These are phyloP conservation scores for Neofusicoccum sp. DNA, from an alignment of 2,329 filamentous ascomycete species.

Conservation along the genomic window DNA sequence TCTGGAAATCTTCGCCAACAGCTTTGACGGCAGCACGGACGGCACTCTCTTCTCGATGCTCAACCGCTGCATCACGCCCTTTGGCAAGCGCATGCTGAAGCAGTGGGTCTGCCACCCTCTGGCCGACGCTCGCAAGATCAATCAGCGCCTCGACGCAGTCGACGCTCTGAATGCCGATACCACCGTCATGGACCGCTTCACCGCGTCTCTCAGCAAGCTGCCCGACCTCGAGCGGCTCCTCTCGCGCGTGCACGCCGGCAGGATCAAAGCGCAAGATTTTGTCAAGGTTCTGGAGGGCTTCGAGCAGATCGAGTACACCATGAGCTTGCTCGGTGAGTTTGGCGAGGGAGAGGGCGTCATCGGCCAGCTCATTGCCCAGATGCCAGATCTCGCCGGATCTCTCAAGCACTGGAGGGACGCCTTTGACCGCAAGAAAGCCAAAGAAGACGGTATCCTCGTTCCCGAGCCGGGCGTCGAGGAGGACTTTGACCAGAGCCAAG, in stretches of 20 bases:
- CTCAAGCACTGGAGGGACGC: conserved; percentile 86
- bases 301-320: conserved; percentile 95
- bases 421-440: conserved; percentile 79
- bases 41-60: conserved; percentile 88
- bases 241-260: conserved; percentile 87
- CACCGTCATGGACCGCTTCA: conserved; percentile 80
- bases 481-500: conserved; percentile 84
- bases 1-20: conserved; percentile 94
- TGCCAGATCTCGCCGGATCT: conserved; percentile 77
- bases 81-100: conserved; percentile 91
- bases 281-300: conserved; percentile 92
- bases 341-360: conserved; percentile 79
- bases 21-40: conserved; percentile 77
- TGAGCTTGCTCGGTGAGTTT: conserved; percentile 72
- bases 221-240: conserved; percentile 93
- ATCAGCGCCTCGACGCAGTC: conserved; percentile 89
- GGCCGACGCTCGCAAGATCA: conserved; percentile 82
- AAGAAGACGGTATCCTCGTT: conserved; percentile 76
- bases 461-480: conserved; percentile 85
- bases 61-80: conserved; percentile 92
- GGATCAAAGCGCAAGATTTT: conserved; percentile 90
- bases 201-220: conserved; percentile 82
- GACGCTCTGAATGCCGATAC: conserved; percentile 86
- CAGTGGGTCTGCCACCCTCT: conserved; percentile 98
- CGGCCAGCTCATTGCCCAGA: conserved; percentile 74